Evolutionary conservation across 495 filamentous ascomycete genomes (phyloP), one percentile per base, ranked within the genome.

Genomic region (Podospora sp.): DNA sequence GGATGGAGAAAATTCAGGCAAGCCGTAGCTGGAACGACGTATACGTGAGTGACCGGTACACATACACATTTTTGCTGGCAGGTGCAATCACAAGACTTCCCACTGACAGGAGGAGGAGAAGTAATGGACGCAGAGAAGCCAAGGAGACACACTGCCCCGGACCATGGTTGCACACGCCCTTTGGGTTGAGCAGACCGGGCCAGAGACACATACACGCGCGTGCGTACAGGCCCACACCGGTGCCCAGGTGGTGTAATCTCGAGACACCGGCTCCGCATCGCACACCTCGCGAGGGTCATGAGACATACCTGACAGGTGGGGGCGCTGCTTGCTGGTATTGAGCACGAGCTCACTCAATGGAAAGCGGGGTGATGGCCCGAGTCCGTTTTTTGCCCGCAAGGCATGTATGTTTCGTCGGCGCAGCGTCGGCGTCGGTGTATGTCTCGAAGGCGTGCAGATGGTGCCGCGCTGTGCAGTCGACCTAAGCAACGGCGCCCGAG

Each of bases 241-340:
- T 46, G 40, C 40, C 5, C 40, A 4, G 40, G 40, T 46, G 40
- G 40, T 46, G 40, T 46, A 46, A 46, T 46, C 40, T 18, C 40
- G 16, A 46, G 12, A 46, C 40, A 46, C 40, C 4, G 14, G 40
- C 40, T 46, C 40, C 40, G 40, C 40, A 46, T 14, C 40, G 25
- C 40, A 36, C 27, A 49, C 35, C 20, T 27, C 25, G 49, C 50
- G 33, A 62, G 52, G 51, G 16, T 18, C 9, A n/a, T 56, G 49
- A 65, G 55, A 68, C 61, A 68, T 55, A 65, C 66, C 66, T 68
- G 66, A 64, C 61, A 61, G 66, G 55, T 49, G 58, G 58, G 50
- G 53, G 53, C 22, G 21, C 22, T 26, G 53, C 12, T 57, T 9
- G 21, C 22, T 26, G 53, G 26, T 57, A 57, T 57, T 27, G n/a